phyloP scores from a whole-genome alignment of 805 yeast species.

The Myxozyma neglecta region DNA sequence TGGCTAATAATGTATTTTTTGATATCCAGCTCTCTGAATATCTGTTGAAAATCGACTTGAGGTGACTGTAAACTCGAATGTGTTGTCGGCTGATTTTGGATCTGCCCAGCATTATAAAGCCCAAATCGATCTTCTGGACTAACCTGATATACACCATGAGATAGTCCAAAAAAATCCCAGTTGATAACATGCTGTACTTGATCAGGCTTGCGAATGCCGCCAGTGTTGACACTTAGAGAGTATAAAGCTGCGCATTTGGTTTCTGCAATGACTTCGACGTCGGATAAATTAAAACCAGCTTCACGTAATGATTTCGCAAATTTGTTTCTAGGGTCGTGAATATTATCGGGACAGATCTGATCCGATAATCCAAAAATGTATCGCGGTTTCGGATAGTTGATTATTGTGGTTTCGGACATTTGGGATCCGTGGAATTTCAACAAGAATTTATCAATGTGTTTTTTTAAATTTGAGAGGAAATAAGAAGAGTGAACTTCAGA shows the following conservation, averaged over 20 bases:
- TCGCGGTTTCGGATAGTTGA: neutral
- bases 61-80: neutral
- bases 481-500: slow-evolving; percentile 2
- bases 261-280: slow-evolving; percentile 18
- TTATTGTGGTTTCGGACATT: neutral
- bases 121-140: slow-evolving; percentile 28
- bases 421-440: neutral
- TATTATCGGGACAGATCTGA: neutral
- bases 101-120: neutral
- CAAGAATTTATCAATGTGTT: neutral
- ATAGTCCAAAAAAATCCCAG: slow-evolving; percentile 18
- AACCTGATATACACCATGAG: slow-evolving; percentile 12
- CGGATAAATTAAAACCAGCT: slow-evolving; percentile 11
- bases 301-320: slow-evolving; percentile 4
- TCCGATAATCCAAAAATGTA: neutral
- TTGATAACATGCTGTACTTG: slow-evolving; percentile 10
- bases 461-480: neutral
- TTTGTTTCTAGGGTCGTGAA: slow-evolving; percentile 3
- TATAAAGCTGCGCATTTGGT: slow-evolving; percentile 24
- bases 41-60: neutral
- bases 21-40: neutral
- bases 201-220: slow-evolving; percentile 8
- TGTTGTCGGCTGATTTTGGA: neutral
- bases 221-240: slow-evolving; percentile 17
- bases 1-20: neutral